Percentiles rank a stretch among this genome's conserved stretches.
These are phyloP conservation scores for Mrakia gelida DNA, from an alignment of 768 basidiomycete genomes.

Conservation along the genomic window DNA sequence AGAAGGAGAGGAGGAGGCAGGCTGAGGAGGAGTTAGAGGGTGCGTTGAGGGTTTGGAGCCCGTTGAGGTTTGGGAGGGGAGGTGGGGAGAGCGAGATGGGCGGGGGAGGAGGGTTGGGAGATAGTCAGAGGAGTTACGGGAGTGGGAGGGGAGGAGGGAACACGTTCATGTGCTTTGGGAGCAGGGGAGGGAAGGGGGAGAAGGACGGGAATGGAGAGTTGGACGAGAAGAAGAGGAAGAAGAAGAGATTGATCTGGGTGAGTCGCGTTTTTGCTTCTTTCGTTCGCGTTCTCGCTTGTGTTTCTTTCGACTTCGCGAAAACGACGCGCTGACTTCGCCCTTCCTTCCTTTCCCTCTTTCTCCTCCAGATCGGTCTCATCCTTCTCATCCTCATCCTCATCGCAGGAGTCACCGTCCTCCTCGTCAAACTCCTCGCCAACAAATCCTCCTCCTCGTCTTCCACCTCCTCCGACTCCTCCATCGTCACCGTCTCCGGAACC, in stretches of 20 bases:
- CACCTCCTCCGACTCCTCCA: background rate
- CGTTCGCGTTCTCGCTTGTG: background rate
- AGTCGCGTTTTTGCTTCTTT: background rate
- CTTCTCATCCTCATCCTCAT: constrained; percentile 13
- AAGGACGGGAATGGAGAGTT: constrained; percentile 7
- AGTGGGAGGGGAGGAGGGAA: background rate
- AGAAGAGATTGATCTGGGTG: constrained; percentile 11
- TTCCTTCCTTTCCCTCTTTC: background rate
- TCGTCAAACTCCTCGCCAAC: constrained; percentile 7
- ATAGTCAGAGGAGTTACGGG: constrained; percentile 8
- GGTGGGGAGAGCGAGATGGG: background rate
- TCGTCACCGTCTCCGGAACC: constrained; percentile 17
- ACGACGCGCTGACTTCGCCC: background rate
- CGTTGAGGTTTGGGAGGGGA: background rate
- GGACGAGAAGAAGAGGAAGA: background rate
- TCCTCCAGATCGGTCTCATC: background rate
- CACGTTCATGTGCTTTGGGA: background rate
- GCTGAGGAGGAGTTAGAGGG: constrained; percentile 3
- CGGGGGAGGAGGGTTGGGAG: background rate
- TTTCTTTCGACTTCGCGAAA: background rate
- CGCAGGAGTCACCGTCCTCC: constrained; percentile 16
- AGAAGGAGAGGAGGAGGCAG: constrained; percentile 8
- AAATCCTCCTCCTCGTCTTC: background rate
- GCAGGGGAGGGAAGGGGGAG: background rate
- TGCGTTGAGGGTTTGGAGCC: constrained; percentile 3